Evolutionary conservation across 768 basidiomycete species (phyloP).

Genomic region (Sarcodon aspratus): DNA sequence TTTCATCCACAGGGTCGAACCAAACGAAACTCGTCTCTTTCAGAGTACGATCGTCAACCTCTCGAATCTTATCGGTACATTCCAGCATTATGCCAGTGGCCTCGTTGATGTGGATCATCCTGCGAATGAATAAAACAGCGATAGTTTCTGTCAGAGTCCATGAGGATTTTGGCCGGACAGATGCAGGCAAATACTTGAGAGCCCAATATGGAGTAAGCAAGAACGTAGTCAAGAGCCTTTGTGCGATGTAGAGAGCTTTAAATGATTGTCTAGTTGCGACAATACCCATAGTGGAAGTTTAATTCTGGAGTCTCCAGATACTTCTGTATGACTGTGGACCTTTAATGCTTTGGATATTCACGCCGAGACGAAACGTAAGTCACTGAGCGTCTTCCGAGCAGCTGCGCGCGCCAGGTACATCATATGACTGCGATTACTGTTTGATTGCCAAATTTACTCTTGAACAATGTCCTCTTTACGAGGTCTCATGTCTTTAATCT

Average conservation of each 20-base stretch:
- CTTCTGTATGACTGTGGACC: too few species aligned
- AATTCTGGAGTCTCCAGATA: too few species aligned
- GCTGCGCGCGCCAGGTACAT: too few species aligned
- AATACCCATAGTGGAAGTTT: too few species aligned
- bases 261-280: neutral
- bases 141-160: neutral
- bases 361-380: too few species aligned
- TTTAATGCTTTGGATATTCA: too few species aligned
- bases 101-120: neutral
- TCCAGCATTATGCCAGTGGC: neutral
- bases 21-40: neutral
- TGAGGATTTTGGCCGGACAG: neutral
- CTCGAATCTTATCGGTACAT: neutral
- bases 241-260: neutral
- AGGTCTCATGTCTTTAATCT: slow-evolving; percentile 72
- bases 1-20: neutral
- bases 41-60: neutral
- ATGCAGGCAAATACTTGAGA: neutral
- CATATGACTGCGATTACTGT: too few species aligned
- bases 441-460: slow-evolving; percentile 23
- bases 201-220: neutral
- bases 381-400: too few species aligned
- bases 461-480: slow-evolving; percentile 94
- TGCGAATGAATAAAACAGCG: neutral
- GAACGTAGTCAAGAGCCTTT: neutral